Evolutionary conservation across 129 eudicot genomes (phyloP).

Genomic region (Tagetes patula): DNA sequence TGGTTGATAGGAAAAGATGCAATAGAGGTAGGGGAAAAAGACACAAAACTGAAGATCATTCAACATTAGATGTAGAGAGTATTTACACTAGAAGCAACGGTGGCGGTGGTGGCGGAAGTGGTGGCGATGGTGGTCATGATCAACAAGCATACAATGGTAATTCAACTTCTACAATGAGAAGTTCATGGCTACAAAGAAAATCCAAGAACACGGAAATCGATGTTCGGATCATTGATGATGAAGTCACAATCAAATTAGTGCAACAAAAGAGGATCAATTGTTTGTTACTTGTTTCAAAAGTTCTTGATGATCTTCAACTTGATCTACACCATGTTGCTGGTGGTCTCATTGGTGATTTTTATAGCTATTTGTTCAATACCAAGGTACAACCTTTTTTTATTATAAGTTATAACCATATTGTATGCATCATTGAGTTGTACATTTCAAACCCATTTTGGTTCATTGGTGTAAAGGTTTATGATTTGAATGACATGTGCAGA

Average conservation of each 20-base stretch:
- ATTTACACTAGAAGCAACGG: conserved; percentile 31
- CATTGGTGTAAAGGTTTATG: conserved; percentile 14
- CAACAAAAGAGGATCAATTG: conserved; percentile 80
- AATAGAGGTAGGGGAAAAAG: conserved; percentile 62
- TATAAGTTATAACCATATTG: not conserved
- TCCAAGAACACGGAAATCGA: conserved; percentile 90
- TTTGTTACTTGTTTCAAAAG: conserved; percentile 67
- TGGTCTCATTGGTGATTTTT: conserved; percentile 88
- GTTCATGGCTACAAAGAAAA: conserved; percentile 90
- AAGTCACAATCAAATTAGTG: conserved; percentile 86
- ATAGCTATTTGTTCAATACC: conserved; percentile 80
- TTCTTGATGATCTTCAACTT: conserved; percentile 85
- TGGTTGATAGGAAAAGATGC: conserved; percentile 80
- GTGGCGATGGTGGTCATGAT: conserved; percentile 25
- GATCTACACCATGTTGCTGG: conserved; percentile 99
- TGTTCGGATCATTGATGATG: conserved; percentile 87
- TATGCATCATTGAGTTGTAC: conserved; percentile 23
- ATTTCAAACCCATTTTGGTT: conserved; percentile 12
- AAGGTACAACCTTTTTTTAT: conserved; percentile 55
- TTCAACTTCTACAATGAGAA: conserved; percentile 58
- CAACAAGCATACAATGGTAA: conserved; percentile 46
- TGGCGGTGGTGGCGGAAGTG: conserved; percentile 20
- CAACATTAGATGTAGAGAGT: conserved; percentile 43
- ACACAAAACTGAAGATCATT: conserved; percentile 57
- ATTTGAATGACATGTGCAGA: conserved; percentile 52